Evolutionary conservation across 177 flowering plant species (phyloP).

Genomic region (Vitis hybrid): DNA sequence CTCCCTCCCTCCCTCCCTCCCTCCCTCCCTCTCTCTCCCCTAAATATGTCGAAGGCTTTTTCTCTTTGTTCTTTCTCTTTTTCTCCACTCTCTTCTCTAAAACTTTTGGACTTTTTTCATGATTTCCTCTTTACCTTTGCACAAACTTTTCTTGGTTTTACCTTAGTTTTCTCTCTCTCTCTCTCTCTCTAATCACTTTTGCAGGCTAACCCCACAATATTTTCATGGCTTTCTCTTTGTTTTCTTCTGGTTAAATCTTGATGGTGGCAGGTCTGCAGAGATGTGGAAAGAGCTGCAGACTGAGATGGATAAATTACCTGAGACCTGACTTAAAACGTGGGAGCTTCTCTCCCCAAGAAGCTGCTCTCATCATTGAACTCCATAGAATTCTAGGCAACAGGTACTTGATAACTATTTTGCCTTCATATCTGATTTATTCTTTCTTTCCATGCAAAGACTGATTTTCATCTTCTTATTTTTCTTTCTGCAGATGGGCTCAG

Average conservation of each 20-base stretch:
- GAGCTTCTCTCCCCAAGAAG: conserved; percentile 75
- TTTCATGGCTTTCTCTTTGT: no score
- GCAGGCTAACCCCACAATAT: no score
- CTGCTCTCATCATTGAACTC: conserved; percentile 75
- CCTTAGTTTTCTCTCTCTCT: no score
- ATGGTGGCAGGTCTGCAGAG: conserved; percentile 65
- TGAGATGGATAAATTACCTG: conserved; percentile 90
- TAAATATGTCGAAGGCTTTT: background rate
- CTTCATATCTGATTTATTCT: background rate
- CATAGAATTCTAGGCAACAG: conserved; percentile 84
- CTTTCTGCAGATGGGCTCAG: conserved; percentile 71
- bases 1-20: background rate
- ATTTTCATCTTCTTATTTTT: background rate
- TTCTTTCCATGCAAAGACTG: background rate
- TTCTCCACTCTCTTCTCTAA: background rate
- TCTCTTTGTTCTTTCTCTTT: background rate
- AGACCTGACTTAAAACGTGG: conserved; percentile 94
- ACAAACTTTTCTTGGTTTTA: no score
- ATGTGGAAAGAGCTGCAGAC: conserved; percentile 95
- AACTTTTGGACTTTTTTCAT: background rate
- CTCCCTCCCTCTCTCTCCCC: background rate
- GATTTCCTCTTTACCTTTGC: background rate
- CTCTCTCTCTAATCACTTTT: no score
- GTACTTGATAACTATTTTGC: conserved; percentile 24
- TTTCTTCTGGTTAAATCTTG: background rate